These are phyloP conservation scores for Lactifluus piperatus DNA, from an alignment of 768 basidiomycete genomes.

Conservation along the genomic window DNA sequence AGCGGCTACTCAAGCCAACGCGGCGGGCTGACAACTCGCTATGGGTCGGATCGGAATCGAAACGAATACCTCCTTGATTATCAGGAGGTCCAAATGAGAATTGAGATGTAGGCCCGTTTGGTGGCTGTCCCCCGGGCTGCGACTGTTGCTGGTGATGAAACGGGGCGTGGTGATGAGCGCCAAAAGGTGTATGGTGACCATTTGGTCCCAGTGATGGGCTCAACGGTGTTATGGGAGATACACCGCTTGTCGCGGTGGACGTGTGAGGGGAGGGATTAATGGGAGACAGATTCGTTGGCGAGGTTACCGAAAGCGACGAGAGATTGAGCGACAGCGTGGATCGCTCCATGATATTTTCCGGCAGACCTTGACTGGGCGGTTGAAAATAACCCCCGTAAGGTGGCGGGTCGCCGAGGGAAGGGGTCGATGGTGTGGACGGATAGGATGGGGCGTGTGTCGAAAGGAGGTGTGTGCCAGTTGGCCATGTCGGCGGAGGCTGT, in stretches of 20 bases:
- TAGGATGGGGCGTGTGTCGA: conserved; percentile 16
- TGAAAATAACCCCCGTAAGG: conserved; percentile 20
- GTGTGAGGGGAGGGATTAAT: conserved; percentile 39
- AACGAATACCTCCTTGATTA: conserved; percentile 26
- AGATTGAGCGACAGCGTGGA: conserved; percentile 57
- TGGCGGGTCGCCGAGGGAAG: conserved; percentile 21
- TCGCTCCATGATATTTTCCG: conserved; percentile 24
- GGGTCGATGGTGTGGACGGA: conserved; percentile 12
- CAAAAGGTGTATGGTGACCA: conserved; percentile 35
- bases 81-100: conserved; percentile 45
- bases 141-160: conserved; percentile 24
- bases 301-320: conserved; percentile 54
- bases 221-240: conserved; percentile 48
- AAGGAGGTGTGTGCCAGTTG: conserved; percentile 21
- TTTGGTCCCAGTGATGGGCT: conserved; percentile 41
- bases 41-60: conserved; percentile 24
- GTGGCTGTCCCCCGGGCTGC: conserved; percentile 18
- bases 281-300: conserved; percentile 58
- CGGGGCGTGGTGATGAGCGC: conserved; percentile 34
- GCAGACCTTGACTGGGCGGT: conserved; percentile 19
- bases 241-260: conserved; percentile 28
- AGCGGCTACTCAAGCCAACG: conserved; percentile 33
- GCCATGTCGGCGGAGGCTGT: conserved; percentile 25
- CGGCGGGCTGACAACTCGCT: conserved; percentile 29
- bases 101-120: conserved; percentile 22